A percentile compares a stretch with the other conserved stretches of the same genome.
Evolutionary conservation across 2,329 filamentous ascomycete species (phyloP).

Genomic region (Claviceps capensis): DNA sequence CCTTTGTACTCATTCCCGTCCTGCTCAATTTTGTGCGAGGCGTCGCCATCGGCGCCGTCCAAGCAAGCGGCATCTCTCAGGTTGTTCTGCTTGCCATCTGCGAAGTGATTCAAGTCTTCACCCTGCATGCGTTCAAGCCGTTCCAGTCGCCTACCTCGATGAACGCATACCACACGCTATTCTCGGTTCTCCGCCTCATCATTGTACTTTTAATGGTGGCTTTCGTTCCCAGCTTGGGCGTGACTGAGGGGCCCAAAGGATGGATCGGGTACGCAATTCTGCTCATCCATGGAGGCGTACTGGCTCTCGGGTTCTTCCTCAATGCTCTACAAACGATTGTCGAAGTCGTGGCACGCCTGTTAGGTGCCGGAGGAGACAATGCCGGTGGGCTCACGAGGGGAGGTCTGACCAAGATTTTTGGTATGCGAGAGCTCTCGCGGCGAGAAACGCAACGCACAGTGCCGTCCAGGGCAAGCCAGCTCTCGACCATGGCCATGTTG

Average conservation of each 20-base stretch:
- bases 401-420: conserved; percentile 80
- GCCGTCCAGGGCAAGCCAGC: conserved; percentile 62
- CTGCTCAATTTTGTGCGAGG: conserved; percentile 75
- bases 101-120: conserved; percentile 80
- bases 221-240: conserved; percentile 71
- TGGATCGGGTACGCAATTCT: conserved; percentile 95
- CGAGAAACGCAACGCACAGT: conserved; percentile 51
- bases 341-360: conserved; percentile 71
- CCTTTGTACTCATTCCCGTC: conserved; percentile 79
- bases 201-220: conserved; percentile 65
- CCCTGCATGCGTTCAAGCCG: conserved; percentile 77
- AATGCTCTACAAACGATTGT: conserved; percentile 84
- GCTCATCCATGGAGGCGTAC: conserved; percentile 67
- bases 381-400: conserved; percentile 58
- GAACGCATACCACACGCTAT: conserved; percentile 88
- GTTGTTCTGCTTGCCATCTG: conserved; percentile 85
- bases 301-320: conserved; percentile 86
- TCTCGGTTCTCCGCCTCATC: conserved; percentile 62
- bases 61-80: conserved; percentile 85
- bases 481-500: conserved; percentile 73
- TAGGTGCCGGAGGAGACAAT: conserved; percentile 70
- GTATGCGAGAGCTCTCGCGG: conserved; percentile 75
- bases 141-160: conserved; percentile 89
- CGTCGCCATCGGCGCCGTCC: conserved; percentile 82
- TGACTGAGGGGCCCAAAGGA: conserved; percentile 67